Conservation (phyloP, 805 yeast genomes). For the Yarrowia alimentaria region DNA sequence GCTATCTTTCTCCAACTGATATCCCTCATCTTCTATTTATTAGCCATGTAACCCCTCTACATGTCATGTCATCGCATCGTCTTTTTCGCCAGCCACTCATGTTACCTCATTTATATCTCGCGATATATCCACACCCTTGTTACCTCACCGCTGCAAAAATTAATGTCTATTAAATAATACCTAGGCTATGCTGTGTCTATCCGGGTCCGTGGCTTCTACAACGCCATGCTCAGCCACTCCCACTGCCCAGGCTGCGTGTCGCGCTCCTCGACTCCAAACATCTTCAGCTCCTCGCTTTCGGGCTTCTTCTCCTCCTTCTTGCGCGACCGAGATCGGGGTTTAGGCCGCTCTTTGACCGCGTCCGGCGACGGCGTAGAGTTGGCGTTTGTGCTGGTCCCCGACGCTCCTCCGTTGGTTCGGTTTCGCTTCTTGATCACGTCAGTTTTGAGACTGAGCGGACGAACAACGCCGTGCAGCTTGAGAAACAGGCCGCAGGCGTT, state of each 20-base stretch:
- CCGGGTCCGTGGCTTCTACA: constrained; percentile 29
- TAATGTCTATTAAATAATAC: background rate
- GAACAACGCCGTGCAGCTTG: constrained; percentile 90
- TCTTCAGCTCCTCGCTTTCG: constrained; percentile 9
- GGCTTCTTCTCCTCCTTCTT: constrained; percentile 12
- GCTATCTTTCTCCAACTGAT: too few relatives aligned
- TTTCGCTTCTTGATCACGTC: constrained; percentile 92
- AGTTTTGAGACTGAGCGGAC: constrained; percentile 87
- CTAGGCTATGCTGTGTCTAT: too few relatives aligned
- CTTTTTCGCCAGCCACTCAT: too few relatives aligned
- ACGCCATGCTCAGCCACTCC: constrained; percentile 40
- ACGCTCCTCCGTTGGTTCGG: constrained; percentile 41
- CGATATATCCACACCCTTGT: too few relatives aligned
- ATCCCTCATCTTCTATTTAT: too few relatives aligned
- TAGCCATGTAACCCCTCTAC: too few relatives aligned
- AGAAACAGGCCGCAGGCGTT: constrained; percentile 94
- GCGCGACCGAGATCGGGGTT: background rate
- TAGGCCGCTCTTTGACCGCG: background rate
- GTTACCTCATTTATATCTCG: too few relatives aligned
- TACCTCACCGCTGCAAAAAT: too few relatives aligned
- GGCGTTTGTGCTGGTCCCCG: background rate
- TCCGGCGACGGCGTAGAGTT: constrained; percentile 4
- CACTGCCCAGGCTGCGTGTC: constrained; percentile 37
- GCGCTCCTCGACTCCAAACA: constrained; percentile 19
- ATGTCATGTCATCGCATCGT: too few relatives aligned